Evolutionary conservation across 2,329 filamentous ascomycete genomes (phyloP).

Genomic region (Fusarium miscanthi): DNA sequence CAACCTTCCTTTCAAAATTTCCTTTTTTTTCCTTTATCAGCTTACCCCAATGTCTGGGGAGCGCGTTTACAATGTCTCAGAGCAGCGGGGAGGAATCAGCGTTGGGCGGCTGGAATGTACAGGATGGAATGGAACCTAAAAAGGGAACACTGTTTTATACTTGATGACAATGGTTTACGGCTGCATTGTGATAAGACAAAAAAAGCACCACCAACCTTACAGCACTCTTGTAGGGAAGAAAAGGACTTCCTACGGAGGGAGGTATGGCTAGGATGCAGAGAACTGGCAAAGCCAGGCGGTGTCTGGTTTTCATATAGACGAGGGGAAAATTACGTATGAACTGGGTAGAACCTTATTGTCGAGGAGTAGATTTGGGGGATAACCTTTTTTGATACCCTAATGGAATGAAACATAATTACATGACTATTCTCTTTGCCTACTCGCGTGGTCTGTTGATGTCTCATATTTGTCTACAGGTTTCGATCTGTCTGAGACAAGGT

Average conservation of each 20-base stretch:
- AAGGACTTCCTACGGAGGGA: constrained; percentile 10
- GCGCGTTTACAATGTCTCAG: constrained; percentile 37
- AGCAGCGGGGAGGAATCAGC: constrained; percentile 33
- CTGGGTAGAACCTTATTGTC: constrained; percentile 38
- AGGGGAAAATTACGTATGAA: constrained; percentile 40
- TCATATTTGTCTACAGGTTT: neutral
- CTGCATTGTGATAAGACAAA: constrained; percentile 45
- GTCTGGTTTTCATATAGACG: constrained; percentile 38
- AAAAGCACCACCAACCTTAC: constrained; percentile 36
- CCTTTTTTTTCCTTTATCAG: constrained; percentile 14
- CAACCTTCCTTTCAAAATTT: constrained; percentile 17
- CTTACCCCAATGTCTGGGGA: constrained; percentile 13
- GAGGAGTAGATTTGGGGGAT: constrained; percentile 39
- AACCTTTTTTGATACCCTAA: constrained; percentile 41
- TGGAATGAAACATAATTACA: constrained; percentile 40
- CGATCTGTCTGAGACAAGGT: constrained; percentile 3
- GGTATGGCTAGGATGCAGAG: constrained; percentile 16
- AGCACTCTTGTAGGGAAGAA: constrained; percentile 12
- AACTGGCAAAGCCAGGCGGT: constrained; percentile 27
- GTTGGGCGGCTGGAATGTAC: constrained; percentile 38
- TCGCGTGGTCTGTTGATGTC: neutral
- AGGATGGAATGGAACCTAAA: constrained; percentile 41
- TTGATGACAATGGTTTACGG: constrained; percentile 48
- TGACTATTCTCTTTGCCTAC: neutral
- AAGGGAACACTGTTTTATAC: constrained; percentile 44